Evolutionary conservation across 805 yeast species (phyloP).

Genomic region (Myxozyma vanderwaltii): DNA sequence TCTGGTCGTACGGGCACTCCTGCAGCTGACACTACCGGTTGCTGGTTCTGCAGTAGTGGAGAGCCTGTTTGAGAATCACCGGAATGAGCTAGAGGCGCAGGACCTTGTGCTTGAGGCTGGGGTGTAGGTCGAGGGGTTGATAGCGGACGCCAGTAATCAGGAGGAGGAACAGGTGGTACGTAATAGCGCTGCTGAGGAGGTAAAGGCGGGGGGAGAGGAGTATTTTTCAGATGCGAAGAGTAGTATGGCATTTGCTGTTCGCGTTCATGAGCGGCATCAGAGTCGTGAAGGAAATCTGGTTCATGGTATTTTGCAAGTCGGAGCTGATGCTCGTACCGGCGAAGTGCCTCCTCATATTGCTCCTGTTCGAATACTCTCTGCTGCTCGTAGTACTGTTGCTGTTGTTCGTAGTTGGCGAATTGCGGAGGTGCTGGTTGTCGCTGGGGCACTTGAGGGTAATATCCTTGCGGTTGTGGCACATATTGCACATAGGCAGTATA

Average conservation of each 20-base stretch:
- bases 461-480: neutral
- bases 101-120: neutral
- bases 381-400: slow-evolving; percentile 1
- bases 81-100: neutral
- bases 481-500: neutral
- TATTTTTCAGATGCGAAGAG: slow-evolving; percentile 10
- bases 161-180: slow-evolving; percentile 2
- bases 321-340: neutral
- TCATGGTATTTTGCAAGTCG: slow-evolving; percentile 8
- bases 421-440: slow-evolving; percentile 7
- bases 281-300: slow-evolving; percentile 4
- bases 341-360: slow-evolving; percentile 4
- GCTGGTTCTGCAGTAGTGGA: neutral
- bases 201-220: slow-evolving; percentile 4
- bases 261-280: slow-evolving; percentile 8
- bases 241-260: slow-evolving; percentile 8
- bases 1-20: slow-evolving; percentile 22
- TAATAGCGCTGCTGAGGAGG: slow-evolving; percentile 9
- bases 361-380: slow-evolving; percentile 1
- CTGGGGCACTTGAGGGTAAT: neutral
- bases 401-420: slow-evolving; percentile 2
- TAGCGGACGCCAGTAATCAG: neutral
- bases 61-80: neutral
- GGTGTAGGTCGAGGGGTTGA: neutral
- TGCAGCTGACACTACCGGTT: neutral